Percentiles rank a stretch among this genome's conserved stretches.
Evolutionary conservation across 2,329 filamentous ascomycete genomes (phyloP).

Genomic region (Penicillium italicum): DNA sequence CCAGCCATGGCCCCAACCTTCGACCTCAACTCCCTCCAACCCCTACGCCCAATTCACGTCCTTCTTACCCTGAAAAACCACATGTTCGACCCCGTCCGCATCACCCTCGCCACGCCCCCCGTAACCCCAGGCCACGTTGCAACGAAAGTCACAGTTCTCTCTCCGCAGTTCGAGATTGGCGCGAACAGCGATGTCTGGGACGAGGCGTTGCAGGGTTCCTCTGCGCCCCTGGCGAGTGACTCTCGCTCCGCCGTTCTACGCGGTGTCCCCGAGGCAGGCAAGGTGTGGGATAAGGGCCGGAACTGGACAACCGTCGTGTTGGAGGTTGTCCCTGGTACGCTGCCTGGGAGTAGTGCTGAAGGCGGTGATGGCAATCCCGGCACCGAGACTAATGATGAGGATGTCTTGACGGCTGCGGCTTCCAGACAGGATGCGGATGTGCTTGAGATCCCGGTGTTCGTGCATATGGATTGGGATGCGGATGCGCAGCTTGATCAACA

Average conservation of each 20-base stretch:
- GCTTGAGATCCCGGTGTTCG: constrained; percentile 90
- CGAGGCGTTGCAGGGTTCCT: constrained; percentile 66
- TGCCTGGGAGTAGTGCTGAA: constrained; percentile 31
- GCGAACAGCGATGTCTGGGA: constrained; percentile 94
- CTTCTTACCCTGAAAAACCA: constrained; percentile 90
- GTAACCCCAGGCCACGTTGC: constrained; percentile 72
- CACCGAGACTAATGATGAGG: constrained; percentile 32
- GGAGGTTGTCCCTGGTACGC: constrained; percentile 69
- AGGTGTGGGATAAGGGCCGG: constrained; percentile 89
- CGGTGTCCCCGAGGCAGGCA: constrained; percentile 71
- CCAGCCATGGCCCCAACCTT: constrained; percentile 23
- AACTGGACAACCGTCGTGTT: constrained; percentile 96
- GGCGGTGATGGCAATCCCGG: constrained; percentile 33
- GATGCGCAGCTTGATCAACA: constrained; percentile 48
- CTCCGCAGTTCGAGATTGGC: constrained; percentile 89
- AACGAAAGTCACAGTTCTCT: constrained; percentile 83
- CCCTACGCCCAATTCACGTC: constrained; percentile 64
- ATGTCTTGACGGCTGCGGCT: constrained; percentile 17
- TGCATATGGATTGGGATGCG: constrained; percentile 84
- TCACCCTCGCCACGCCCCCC: constrained; percentile 81
- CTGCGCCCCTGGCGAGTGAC: constrained; percentile 36
- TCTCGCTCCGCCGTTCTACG: constrained; percentile 41
- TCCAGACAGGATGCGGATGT: constrained; percentile 56
- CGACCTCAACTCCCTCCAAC: constrained; percentile 48
- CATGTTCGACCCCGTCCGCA: constrained; percentile 83